These are phyloP conservation scores for Rhynchosporium agropyri DNA, from an alignment of 2,329 filamentous ascomycete species.

Conservation along the genomic window DNA sequence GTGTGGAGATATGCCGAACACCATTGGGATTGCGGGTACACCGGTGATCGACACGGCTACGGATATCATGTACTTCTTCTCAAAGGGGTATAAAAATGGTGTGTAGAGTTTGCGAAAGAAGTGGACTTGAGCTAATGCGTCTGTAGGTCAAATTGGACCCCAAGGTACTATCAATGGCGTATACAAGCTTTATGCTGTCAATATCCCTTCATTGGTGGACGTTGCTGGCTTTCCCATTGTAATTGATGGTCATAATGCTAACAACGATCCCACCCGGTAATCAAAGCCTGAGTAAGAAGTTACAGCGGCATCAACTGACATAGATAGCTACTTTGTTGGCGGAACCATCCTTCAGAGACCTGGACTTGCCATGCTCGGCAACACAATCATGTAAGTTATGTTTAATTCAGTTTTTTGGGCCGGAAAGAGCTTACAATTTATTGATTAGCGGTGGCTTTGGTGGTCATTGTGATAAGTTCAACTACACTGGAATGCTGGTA, in stretches of 20 bases:
- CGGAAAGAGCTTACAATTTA: not conserved
- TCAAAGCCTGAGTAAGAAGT: not conserved
- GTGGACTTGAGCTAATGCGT: constrained; percentile 7
- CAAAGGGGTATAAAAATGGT: constrained; percentile 30
- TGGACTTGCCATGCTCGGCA: constrained; percentile 24
- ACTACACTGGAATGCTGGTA: constrained; percentile 25
- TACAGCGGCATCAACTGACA: not conserved
- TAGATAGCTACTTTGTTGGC: constrained; percentile 21
- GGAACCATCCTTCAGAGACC: constrained; percentile 22
- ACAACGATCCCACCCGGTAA: constrained; percentile 23
- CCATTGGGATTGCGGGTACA: constrained; percentile 31
- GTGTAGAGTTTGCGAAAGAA: not conserved
- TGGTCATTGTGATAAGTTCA: constrained; percentile 25
- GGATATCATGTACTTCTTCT: constrained; percentile 32
- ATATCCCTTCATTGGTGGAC: constrained; percentile 23
- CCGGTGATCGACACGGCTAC: constrained; percentile 31
- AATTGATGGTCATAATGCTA: constrained; percentile 25
- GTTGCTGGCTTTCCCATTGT: constrained; percentile 25
- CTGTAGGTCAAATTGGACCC: constrained; percentile 12
- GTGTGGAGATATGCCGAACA: constrained; percentile 29
- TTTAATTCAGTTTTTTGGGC: not conserved
- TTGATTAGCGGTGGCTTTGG: constrained; percentile 23
- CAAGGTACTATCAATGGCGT: constrained; percentile 24
- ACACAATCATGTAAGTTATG: constrained; percentile 17
- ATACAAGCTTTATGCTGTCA: constrained; percentile 32